phyloP scores from a whole-genome alignment of 306 rosid genomes.

The Urtica urens region DNA sequence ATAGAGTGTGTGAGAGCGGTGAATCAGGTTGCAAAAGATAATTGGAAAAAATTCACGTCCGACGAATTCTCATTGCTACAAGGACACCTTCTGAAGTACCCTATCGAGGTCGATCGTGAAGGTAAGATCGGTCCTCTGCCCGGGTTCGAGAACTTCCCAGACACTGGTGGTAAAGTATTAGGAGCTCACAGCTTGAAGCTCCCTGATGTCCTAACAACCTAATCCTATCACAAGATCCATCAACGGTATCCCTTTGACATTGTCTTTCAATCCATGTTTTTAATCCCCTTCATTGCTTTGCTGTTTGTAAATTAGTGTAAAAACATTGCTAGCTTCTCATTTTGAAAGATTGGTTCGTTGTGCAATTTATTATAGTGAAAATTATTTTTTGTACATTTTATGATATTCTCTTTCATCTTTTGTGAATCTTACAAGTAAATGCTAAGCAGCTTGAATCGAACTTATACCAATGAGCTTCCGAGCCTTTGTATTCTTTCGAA shows the following conservation, averaged over 20 bases:
- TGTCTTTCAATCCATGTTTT: not conserved
- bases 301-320: not conserved
- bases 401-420: constrained; percentile 39
- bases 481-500: constrained; percentile 55
- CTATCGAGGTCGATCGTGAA: constrained; percentile 39
- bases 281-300: not conserved
- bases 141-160: constrained; percentile 59
- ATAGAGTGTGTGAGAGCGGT: constrained; percentile 60
- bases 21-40: constrained; percentile 47
- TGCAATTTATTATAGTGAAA: not conserved
- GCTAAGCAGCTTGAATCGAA: constrained; percentile 60
- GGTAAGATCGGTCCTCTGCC: constrained; percentile 46
- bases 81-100: constrained; percentile 84
- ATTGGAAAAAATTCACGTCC: constrained; percentile 41
- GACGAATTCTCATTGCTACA: constrained; percentile 35
- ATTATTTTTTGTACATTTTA: not conserved
- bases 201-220: constrained; percentile 76
- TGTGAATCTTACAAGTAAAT: constrained; percentile 35
- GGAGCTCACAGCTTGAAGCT: constrained; percentile 40
- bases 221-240: constrained; percentile 11
- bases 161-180: constrained; percentile 66
- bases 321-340: not conserved
- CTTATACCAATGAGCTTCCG: constrained; percentile 61
- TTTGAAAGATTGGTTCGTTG: not conserved
- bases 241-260: constrained; percentile 3